phyloP scores from a whole-genome alignment of 305 asterid genomes.

The Withania somnifera region DNA sequence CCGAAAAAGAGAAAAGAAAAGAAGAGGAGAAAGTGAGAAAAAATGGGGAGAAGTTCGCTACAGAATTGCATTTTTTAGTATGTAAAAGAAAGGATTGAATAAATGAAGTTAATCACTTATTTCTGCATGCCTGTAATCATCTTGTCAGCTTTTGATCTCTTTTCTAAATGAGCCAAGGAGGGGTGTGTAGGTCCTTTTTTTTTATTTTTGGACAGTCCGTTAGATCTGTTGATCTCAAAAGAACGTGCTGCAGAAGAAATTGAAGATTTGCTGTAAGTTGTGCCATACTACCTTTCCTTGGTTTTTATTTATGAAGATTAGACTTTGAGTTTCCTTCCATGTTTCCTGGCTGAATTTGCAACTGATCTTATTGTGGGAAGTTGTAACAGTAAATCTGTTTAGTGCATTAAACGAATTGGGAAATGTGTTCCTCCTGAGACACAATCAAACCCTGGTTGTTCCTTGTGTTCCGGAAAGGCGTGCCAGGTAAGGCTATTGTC shows the following conservation, averaged over 20 bases:
- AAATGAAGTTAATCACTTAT: neutral
- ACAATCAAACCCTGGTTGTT: neutral
- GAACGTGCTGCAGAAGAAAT: neutral
- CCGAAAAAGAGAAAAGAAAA: neutral
- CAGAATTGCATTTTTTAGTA: neutral
- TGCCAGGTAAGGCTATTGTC: neutral
- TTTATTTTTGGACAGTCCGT: neutral
- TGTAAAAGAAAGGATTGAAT: neutral
- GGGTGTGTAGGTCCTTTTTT: neutral
- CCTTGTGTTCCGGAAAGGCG: neutral
- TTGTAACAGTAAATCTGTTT: neutral
- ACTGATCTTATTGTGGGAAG: neutral
- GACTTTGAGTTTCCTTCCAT: neutral
- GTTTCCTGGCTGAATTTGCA: neutral
- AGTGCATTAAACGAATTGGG: neutral
- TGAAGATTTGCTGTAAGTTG: neutral
- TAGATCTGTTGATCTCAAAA: neutral
- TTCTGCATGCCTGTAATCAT: neutral
- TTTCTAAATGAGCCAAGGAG: neutral
- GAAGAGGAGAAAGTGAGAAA: neutral
- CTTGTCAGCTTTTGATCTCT: neutral
- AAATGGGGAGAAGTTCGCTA: neutral
- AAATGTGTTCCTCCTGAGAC: neutral
- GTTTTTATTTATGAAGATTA: neutral
- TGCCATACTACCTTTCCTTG: neutral